Percentiles rank a stretch among this genome's conserved stretches.
phyloP scores from a whole-genome alignment of 441 rosid species.

The Kokia cookei region DNA sequence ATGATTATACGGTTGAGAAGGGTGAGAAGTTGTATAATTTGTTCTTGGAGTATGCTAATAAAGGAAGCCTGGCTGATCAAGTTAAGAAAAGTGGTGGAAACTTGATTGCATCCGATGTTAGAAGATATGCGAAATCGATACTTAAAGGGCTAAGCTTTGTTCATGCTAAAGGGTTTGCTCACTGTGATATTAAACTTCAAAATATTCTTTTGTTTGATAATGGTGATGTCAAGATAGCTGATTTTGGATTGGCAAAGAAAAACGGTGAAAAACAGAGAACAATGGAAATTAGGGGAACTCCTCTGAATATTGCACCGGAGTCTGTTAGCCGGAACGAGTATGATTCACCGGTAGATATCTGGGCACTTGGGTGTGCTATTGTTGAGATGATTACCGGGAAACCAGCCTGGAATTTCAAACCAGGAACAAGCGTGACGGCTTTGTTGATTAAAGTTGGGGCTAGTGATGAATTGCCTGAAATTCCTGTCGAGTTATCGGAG shows the following conservation, averaged over 20 bases:
- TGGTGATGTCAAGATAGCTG: slow-evolving; percentile 65
- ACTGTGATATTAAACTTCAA: slow-evolving; percentile 74
- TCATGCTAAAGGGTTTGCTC: slow-evolving; percentile 64
- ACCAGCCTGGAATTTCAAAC: slow-evolving; percentile 51
- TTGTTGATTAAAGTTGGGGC: slow-evolving; percentile 59
- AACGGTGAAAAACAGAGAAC: slow-evolving; percentile 14
- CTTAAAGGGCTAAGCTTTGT: slow-evolving; percentile 56
- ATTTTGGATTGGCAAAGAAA: slow-evolving; percentile 67
- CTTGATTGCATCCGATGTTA: slow-evolving; percentile 40
- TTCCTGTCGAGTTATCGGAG: slow-evolving; percentile 45
- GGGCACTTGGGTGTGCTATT: slow-evolving; percentile 82
- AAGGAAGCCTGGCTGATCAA: slow-evolving; percentile 57
- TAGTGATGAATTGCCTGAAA: slow-evolving; percentile 47
- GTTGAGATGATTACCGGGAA: slow-evolving; percentile 74
- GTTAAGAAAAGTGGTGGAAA: slow-evolving; percentile 37
- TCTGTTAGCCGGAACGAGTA: slow-evolving; percentile 59
- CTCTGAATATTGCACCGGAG: slow-evolving; percentile 79
- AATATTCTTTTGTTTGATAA: slow-evolving; percentile 51
- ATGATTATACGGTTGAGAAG: slow-evolving; percentile 30
- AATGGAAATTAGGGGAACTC: slow-evolving; percentile 68
- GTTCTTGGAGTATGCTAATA: slow-evolving; percentile 63
- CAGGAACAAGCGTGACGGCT: slow-evolving; percentile 28
- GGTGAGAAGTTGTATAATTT: slow-evolving; percentile 45
- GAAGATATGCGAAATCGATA: slow-evolving; percentile 34
- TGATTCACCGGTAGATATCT: slow-evolving; percentile 60